Evolutionary conservation across 1,284 basidiomycete species (phyloP).

Genomic region (Ustilago curta): DNA sequence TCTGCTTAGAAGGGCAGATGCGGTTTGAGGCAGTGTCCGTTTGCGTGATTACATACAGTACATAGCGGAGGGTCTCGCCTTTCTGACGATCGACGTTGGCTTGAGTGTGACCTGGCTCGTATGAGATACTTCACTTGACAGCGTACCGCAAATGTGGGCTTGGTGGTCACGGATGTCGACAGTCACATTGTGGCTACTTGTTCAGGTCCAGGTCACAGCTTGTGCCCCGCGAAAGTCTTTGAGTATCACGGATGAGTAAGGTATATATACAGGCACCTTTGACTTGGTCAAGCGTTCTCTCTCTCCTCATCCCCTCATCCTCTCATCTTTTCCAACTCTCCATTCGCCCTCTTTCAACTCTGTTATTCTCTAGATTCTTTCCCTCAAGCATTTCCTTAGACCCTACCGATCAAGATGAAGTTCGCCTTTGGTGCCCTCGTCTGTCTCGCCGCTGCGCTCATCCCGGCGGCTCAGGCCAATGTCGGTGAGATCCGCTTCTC

Average conservation of each 20-base stretch:
- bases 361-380: neutral
- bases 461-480: slow-evolving; percentile 28
- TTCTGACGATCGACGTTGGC: neutral
- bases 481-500: slow-evolving; percentile 18
- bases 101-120: neutral
- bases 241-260: neutral
- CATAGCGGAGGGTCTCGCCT: neutral
- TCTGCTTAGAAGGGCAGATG: neutral
- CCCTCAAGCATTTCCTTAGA: neutral
- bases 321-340: too few relatives aligned
- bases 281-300: neutral
- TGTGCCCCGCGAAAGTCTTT: too few relatives aligned
- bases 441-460: slow-evolving; percentile 31
- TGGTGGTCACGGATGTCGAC: slow-evolving; percentile 3
- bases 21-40: neutral
- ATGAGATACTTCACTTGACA: neutral
- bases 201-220: neutral
- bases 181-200: neutral
- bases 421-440: slow-evolving; percentile 31
- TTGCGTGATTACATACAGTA: neutral
- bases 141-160: neutral
- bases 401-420: slow-evolving; percentile 30
- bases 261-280: neutral
- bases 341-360: too few relatives aligned
- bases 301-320: neutral